Evolutionary conservation across 2,329 filamentous ascomycete species (phyloP).

Genomic region (Fusarium vanettenii): DNA sequence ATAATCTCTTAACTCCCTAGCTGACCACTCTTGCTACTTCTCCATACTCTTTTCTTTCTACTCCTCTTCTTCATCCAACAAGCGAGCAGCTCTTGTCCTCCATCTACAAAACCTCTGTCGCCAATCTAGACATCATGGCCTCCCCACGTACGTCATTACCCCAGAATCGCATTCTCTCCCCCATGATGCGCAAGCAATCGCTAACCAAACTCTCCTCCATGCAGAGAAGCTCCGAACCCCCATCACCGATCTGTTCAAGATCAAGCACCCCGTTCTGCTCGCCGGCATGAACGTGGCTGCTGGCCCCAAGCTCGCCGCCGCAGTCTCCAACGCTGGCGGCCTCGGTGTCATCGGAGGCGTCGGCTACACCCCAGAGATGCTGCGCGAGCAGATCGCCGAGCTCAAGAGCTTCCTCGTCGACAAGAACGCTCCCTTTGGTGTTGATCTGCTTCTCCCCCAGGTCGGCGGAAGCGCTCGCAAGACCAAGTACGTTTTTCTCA

Average conservation of each 20-base stretch:
- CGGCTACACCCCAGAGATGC: constrained; percentile 97
- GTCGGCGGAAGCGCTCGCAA: constrained; percentile 94
- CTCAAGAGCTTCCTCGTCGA: constrained; percentile 88
- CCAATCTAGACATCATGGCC: constrained; percentile 67
- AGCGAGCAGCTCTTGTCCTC: constrained; percentile 25
- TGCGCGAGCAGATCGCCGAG: constrained; percentile 93
- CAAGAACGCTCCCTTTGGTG: constrained; percentile 95
- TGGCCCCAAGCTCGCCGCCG: constrained; percentile 93
- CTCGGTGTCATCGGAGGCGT: constrained; percentile 96
- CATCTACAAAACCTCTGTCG: constrained; percentile 8
- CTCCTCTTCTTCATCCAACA: not conserved
- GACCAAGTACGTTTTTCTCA: constrained; percentile 75
- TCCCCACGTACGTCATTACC: constrained; percentile 76
- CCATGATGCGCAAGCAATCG: constrained; percentile 7
- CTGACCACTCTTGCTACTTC: constrained; percentile 1
- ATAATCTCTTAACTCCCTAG: constrained; percentile 26
- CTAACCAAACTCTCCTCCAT: constrained; percentile 12
- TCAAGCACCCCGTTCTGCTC: constrained; percentile 95
- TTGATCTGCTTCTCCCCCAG: constrained; percentile 93
- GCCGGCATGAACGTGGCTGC: constrained; percentile 99
- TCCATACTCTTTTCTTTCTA: not conserved
- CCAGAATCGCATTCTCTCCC: constrained; percentile 1
- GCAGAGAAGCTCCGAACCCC: constrained; percentile 80
- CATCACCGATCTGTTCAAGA: constrained; percentile 95
- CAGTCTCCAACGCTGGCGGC: constrained; percentile 96